Conservation (phyloP, 2,329 filamentous ascomycete genomes). For the Penicillium hordei region DNA sequence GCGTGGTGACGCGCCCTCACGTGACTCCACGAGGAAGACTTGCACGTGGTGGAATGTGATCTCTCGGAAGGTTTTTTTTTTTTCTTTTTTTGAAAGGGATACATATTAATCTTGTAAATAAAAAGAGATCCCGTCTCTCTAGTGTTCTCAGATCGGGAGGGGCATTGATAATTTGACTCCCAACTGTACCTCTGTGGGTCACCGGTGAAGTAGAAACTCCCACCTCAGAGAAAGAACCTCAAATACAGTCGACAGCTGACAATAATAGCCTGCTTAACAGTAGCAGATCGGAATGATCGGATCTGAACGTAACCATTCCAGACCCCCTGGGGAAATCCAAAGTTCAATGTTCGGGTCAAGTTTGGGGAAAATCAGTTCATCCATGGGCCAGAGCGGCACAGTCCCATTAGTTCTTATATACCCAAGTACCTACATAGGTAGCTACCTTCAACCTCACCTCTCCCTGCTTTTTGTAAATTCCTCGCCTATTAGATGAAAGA, state of each 20-base stretch:
- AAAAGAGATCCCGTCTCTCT: background rate
- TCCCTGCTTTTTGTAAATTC: background rate
- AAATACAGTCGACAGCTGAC: background rate
- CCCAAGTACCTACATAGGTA: background rate
- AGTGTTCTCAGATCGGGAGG: background rate
- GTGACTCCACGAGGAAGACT: constrained; percentile 16
- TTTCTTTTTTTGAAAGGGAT: background rate
- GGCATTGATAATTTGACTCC: background rate
- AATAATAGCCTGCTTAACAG: background rate
- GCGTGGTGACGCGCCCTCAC: constrained; percentile 22
- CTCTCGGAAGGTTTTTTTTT: background rate
- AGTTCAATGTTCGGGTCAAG: background rate
- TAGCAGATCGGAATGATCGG: background rate
- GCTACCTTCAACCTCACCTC: background rate
- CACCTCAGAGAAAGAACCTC: background rate
- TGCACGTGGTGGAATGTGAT: constrained; percentile 12
- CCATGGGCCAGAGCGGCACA: background rate
- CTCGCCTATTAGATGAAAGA: background rate
- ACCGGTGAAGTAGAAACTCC: background rate
- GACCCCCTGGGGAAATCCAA: background rate
- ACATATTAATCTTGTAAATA: background rate
- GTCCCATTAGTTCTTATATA: background rate
- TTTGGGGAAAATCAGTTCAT: background rate
- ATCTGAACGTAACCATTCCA: background rate
- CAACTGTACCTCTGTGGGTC: background rate